These are phyloP conservation scores for Dictyostelium intermedium DNA, from an alignment of 78 protist species.

Conservation along the genomic window DNA sequence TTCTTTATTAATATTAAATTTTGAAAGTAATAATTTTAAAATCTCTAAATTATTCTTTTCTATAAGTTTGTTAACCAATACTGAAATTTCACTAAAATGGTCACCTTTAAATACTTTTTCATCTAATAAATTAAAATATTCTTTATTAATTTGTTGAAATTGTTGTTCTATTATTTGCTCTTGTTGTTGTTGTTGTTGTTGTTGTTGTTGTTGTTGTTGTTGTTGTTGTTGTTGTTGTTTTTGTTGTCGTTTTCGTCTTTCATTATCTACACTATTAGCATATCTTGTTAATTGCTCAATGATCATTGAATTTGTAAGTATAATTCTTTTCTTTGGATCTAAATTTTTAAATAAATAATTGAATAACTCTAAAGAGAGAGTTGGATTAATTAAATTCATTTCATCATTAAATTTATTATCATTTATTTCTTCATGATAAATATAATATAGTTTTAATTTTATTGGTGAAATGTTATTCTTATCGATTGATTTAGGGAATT, in stretches of 20 bases:
- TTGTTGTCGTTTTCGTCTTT: no score
- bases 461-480: background rate
- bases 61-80: background rate
- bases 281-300: background rate
- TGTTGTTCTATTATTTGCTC: background rate
- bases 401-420: background rate
- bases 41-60: background rate
- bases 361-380: background rate
- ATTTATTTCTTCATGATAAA: background rate
- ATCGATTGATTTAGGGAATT: background rate
- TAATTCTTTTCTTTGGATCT: background rate
- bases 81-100: background rate
- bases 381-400: background rate
- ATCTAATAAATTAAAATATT: background rate
- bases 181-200: background rate
- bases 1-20: background rate
- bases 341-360: background rate
- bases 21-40: background rate
- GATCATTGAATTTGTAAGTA: background rate
- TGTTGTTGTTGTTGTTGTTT: background rate
- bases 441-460: background rate
- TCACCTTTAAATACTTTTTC: background rate
- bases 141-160: background rate
- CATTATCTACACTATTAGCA: background rate
- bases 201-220: background rate